Conservation (phyloP, 2,329 filamentous ascomycete genomes). For the Knoxdaviesia proteae region DNA sequence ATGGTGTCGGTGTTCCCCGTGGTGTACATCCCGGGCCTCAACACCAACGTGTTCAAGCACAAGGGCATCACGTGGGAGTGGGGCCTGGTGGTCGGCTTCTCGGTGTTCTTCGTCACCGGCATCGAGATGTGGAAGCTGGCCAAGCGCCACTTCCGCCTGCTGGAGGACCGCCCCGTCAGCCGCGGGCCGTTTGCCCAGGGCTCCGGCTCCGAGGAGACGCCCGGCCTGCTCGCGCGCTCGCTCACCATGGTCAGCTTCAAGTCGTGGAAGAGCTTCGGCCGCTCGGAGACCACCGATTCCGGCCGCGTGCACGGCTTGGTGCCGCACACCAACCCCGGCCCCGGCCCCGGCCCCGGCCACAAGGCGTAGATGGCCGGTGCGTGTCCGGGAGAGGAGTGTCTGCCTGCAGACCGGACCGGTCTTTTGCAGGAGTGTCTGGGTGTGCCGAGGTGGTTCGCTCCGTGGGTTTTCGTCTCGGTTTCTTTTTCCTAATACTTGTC, state of each 20-base stretch:
- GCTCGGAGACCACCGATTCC: conserved; percentile 19
- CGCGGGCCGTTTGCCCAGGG: conserved; percentile 31
- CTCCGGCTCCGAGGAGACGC: conserved; percentile 18
- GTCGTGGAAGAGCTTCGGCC: conserved; percentile 21
- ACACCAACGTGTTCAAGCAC: conserved; percentile 53
- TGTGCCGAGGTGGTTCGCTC: not conserved
- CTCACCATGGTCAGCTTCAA: conserved; percentile 31
- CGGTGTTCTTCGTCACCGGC: conserved; percentile 42
- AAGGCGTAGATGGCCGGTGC: too few relatives aligned
- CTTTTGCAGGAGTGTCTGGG: too few relatives aligned
- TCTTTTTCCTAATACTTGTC: not conserved
- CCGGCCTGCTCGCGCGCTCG: conserved; percentile 18
- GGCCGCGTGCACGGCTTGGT: too few relatives aligned
- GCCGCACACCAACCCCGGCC: too few relatives aligned
- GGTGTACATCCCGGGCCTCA: conserved; percentile 54
- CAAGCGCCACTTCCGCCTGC: conserved; percentile 35
- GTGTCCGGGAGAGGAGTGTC: too few relatives aligned
- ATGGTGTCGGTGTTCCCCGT: conserved; percentile 43
- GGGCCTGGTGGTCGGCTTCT: conserved; percentile 43
- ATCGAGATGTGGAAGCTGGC: conserved; percentile 52
- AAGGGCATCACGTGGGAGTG: conserved; percentile 54
- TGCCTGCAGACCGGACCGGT: too few relatives aligned
- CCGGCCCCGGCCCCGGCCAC: too few relatives aligned
- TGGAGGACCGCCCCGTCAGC: conserved; percentile 29
- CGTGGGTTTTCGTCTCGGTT: not conserved